phyloP scores from a whole-genome alignment of 345 rosid genomes.

The Corchorus olitorius region DNA sequence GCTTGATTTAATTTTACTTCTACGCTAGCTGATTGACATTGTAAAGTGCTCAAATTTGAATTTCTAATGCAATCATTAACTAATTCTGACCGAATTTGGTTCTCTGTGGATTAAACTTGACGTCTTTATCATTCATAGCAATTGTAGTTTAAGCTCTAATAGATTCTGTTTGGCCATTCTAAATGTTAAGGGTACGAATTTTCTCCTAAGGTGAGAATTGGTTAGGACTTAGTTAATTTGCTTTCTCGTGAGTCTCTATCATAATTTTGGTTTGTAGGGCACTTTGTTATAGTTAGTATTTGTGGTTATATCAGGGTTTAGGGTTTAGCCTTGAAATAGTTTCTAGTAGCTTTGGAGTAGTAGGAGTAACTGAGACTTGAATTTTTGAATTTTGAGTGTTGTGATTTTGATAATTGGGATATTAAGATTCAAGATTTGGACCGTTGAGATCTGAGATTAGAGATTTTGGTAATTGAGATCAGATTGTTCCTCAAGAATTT shows the following conservation, averaged over 20 bases:
- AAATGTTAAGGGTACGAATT: neutral
- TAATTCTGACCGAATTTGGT: neutral
- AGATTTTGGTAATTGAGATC: constrained; percentile 7
- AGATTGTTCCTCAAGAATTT: neutral
- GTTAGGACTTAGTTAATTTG: neutral
- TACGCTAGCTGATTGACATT: neutral
- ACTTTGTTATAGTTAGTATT: neutral
- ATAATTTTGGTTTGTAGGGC: neutral
- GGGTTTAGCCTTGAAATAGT: constrained; percentile 7
- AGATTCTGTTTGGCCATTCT: neutral
- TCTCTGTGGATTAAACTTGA: neutral
- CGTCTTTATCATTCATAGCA: neutral
- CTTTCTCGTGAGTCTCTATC: neutral
- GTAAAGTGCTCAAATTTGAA: neutral
- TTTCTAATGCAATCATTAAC: neutral
- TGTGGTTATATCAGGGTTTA: neutral
- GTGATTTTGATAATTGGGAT: neutral
- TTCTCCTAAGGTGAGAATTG: neutral
- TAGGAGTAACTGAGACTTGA: constrained; percentile 9
- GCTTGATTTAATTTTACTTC: neutral
- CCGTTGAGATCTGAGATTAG: neutral
- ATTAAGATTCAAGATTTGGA: neutral
- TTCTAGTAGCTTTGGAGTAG: neutral
- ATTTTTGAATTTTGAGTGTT: neutral
- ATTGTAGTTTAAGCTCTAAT: neutral